Conservation (phyloP, 768 basidiomycete genomes). For the Suillus paluster region DNA sequence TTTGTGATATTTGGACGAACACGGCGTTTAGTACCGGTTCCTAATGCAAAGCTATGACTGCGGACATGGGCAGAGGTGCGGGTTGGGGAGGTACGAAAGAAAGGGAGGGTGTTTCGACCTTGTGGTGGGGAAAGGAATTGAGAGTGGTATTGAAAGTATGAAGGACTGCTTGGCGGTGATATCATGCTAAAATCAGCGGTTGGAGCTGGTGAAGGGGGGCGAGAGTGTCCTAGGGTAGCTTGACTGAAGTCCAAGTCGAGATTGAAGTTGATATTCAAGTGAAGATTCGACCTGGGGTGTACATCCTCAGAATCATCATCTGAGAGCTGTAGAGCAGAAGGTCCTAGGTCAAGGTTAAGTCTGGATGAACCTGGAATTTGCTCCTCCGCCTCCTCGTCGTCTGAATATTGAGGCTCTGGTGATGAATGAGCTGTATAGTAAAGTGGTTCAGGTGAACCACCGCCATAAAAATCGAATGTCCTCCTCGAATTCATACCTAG, state of each 20-base stretch:
- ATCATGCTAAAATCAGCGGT: constrained; percentile 53
- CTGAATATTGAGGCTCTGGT: constrained; percentile 30
- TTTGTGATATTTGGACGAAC: constrained; percentile 37
- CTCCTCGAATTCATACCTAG: too few relatives aligned
- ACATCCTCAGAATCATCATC: constrained; percentile 22
- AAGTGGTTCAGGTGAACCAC: constrained; percentile 13
- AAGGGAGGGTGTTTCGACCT: constrained; percentile 32
- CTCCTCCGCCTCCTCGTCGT: background rate
- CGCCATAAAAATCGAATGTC: too few relatives aligned
- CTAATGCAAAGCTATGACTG: constrained; percentile 24
- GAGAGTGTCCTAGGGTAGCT: constrained; percentile 13
- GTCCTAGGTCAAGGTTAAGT: background rate
- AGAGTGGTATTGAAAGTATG: constrained; percentile 37
- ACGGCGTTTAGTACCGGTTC: constrained; percentile 30
- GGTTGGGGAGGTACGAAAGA: constrained; percentile 33
- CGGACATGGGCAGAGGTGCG: constrained; percentile 12
- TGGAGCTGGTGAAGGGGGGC: constrained; percentile 49
- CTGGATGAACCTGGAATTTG: background rate
- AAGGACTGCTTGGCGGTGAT: constrained; percentile 43
- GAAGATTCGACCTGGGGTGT: constrained; percentile 28
- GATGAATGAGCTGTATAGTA: constrained; percentile 38
- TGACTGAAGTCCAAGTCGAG: constrained; percentile 10
- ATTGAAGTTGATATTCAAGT: constrained; percentile 23
- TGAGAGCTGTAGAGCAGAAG: background rate
- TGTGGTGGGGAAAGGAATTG: constrained; percentile 30